A percentile compares a stretch with the other conserved stretches of the same genome.
These are phyloP conservation scores for Intubia oerlemansii DNA, from an alignment of 2,329 filamentous ascomycete species.

Conservation along the genomic window DNA sequence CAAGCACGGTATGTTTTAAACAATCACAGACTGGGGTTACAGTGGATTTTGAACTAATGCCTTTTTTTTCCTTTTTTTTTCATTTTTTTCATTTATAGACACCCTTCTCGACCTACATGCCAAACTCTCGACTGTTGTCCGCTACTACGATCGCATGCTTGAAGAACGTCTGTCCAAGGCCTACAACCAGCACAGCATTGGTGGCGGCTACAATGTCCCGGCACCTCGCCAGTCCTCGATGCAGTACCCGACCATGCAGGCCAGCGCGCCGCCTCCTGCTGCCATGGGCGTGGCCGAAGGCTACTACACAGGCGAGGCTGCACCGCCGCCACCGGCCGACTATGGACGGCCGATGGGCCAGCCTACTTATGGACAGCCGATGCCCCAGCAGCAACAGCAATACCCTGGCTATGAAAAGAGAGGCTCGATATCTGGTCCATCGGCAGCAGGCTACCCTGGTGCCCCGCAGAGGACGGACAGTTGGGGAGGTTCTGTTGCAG, in stretches of 20 bases:
- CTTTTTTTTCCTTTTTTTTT: no score
- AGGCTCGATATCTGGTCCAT: conserved; percentile 19
- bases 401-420: conserved; percentile 20
- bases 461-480: conserved; percentile 27
- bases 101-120: conserved; percentile 84
- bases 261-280: conserved; percentile 19
- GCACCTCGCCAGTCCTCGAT: conserved; percentile 29
- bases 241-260: conserved; percentile 51
- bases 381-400: conserved; percentile 25
- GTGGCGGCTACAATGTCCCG: conserved; percentile 39
- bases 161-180: conserved; percentile 87
- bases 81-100: conserved; percentile 27
- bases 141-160: conserved; percentile 95
- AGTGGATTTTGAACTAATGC: no score
- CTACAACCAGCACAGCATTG: conserved; percentile 60
- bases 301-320: conserved; percentile 51
- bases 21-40: no score
- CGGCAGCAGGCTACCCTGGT: no score
- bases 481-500: conserved; percentile 24
- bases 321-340: conserved; percentile 18
- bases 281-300: conserved; percentile 43
- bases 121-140: conserved; percentile 85
- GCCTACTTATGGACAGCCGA: conserved; percentile 1
- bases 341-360: conserved; percentile 21
- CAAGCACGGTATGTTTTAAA: conserved; percentile 76